A percentile compares a stretch with the other conserved stretches of the same genome.
Evolutionary conservation across 345 rosid genomes (phyloP).

Genomic region (Sisymbrium irio): DNA sequence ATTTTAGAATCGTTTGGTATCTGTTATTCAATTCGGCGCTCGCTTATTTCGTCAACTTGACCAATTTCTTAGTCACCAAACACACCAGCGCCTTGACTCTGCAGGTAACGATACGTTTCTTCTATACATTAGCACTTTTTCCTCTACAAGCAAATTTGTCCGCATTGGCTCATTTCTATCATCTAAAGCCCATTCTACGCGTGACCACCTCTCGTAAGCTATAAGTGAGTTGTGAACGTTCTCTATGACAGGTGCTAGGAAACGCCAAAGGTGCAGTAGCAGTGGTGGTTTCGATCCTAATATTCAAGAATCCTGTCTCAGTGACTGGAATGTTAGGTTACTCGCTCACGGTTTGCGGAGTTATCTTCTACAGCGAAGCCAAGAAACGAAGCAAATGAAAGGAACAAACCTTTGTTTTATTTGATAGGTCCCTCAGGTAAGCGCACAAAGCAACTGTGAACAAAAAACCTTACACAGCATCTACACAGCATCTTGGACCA

Average conservation of each 20-base stretch:
- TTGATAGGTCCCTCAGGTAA: slow-evolving; percentile 28
- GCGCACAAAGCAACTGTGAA: slow-evolving; percentile 18
- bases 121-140: not conserved
- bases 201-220: not conserved
- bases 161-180: not conserved
- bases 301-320: slow-evolving; percentile 58
- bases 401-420: not conserved
- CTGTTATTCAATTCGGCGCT: slow-evolving; percentile 52
- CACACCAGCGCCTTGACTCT: slow-evolving; percentile 59
- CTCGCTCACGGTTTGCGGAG: slow-evolving; percentile 51
- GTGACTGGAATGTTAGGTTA: slow-evolving; percentile 60
- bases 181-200: not conserved
- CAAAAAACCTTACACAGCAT: slow-evolving; percentile 16
- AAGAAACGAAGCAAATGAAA: slow-evolving; percentile 50
- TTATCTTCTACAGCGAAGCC: slow-evolving; percentile 52
- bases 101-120: slow-evolving; percentile 40
- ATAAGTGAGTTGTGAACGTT: not conserved
- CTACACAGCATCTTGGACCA: slow-evolving; percentile 26
- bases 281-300: slow-evolving; percentile 53
- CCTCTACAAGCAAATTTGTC: not conserved
- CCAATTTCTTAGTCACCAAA: slow-evolving; percentile 58
- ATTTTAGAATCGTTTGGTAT: slow-evolving; percentile 45
- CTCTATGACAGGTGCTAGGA: slow-evolving; percentile 49
- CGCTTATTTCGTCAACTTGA: slow-evolving; percentile 56
- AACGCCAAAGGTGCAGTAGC: slow-evolving; percentile 68